Evolutionary conservation across 176 grass and related monocot genomes (phyloP).

Genomic region (Alopecurus myosuroides): DNA sequence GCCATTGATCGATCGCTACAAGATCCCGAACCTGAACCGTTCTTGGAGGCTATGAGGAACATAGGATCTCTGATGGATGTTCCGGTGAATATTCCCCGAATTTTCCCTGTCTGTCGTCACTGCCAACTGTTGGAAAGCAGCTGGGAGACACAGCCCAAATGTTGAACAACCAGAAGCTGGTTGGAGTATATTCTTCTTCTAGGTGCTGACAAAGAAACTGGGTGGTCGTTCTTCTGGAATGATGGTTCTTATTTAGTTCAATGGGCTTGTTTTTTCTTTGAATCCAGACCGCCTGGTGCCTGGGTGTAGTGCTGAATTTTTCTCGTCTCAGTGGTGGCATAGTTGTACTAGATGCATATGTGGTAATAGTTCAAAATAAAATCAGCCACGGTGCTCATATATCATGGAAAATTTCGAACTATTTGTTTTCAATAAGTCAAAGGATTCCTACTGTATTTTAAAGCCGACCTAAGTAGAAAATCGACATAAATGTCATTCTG

Average conservation of each 20-base stretch:
- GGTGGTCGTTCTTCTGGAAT: not conserved
- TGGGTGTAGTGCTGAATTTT: not conserved
- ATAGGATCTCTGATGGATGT: slow-evolving; percentile 1
- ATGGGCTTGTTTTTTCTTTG: not conserved
- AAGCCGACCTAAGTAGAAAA: not conserved
- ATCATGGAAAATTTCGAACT: not conserved
- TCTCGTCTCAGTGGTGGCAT: not conserved
- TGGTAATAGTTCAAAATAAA: not conserved
- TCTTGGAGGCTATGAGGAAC: not conserved
- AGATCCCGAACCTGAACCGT: not conserved
- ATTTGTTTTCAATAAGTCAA: not conserved
- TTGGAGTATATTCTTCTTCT: slow-evolving; percentile 10
- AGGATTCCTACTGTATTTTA: not conserved
- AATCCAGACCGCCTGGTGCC: not conserved
- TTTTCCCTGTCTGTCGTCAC: not conserved
- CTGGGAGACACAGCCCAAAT: not conserved
- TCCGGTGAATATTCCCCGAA: not conserved
- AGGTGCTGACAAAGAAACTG: not conserved
- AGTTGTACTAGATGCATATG: not conserved
- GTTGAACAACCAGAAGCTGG: not conserved
- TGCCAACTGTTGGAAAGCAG: not conserved
- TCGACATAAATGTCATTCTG: not conserved
- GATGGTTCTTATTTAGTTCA: not conserved
- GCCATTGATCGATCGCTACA: not conserved
- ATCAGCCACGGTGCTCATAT: not conserved